Percentiles rank a stretch among this genome's conserved stretches.
These are phyloP conservation scores for Leishmania major DNA, from an alignment of 208 protist genomes.

Conservation along the genomic window DNA sequence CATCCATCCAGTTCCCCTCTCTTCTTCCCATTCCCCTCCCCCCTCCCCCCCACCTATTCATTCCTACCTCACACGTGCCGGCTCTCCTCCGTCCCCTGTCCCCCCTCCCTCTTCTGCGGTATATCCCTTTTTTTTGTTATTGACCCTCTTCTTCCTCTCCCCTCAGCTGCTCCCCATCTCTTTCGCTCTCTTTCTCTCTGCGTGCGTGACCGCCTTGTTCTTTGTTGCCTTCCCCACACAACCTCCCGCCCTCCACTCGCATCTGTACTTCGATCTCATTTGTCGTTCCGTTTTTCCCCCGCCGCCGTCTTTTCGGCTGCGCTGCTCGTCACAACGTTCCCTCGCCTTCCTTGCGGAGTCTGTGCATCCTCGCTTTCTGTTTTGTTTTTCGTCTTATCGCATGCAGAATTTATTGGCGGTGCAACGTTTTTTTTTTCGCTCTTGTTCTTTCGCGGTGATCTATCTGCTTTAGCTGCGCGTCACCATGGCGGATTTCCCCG, in stretches of 20 bases:
- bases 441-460: not conserved
- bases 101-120: not conserved
- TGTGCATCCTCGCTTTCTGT: not conserved
- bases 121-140: not conserved
- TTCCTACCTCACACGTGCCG: not conserved
- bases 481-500: slow-evolving; percentile 18
- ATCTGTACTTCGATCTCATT: not conserved
- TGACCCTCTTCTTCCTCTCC: not conserved
- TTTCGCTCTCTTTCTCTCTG: no score
- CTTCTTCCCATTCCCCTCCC: not conserved
- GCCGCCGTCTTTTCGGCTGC: not conserved
- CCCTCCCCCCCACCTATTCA: not conserved
- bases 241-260: not conserved
- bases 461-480: not conserved
- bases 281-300: not conserved
- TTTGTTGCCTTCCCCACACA: not conserved
- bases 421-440: not conserved
- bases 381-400: not conserved
- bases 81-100: not conserved
- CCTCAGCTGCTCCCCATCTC: not conserved
- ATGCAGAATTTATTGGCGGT: no score
- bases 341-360: no score
- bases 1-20: not conserved
- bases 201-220: not conserved
- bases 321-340: no score